Evolutionary conservation across 192 early-diverging fungal genomes (phyloP), one percentile per base, ranked within the genome.

Genomic region (Dispira parvispora): DNA sequence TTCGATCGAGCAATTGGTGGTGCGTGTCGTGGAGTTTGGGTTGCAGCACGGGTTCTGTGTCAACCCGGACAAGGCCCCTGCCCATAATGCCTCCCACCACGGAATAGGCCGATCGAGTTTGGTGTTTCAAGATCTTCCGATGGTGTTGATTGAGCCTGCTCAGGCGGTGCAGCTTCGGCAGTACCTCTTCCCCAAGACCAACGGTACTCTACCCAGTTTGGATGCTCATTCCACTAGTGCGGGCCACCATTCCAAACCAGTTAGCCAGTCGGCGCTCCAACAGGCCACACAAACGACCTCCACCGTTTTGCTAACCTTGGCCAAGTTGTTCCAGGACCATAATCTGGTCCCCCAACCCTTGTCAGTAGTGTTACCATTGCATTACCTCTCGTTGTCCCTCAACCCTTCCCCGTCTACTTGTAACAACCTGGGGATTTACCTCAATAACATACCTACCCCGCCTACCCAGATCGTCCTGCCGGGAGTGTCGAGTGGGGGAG

Each of bases 351-450:
- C 69, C 20, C 71, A 77, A 63, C 77, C 84, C 46, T 75, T 85
- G 65, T 67, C 82, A 0, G 72, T 87, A 28, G 83, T 89, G 23
- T 73, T 92, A 44, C 82, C 84, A 28, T 79, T 92, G 21, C 92
- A 94, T 71, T 94, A 92, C 69, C 60, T 89, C 27, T 85, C 88
- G 54, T 73, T 92, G 47, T 72, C 84, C 10, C 75, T 92, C 55
- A 76, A 80, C 61, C 87, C 89, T 43, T 88, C 84, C 27, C 89
- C 92, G 3, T 91, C 90, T 43, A 90, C 90, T 2, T 88, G 86
- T 78, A 94, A 94, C 76, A 91, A 92, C 65, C 70, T 94, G 27
- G 92, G 92, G 6, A 92, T 94, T 44, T 69, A 91, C 9, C 65
- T 88, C 43, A 84, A 80, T 10, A 81, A 80, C 16, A 82, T 88